Base-by-base conservation (phyloP, 2,329 filamentous ascomycete genomes). In the Trichophyton schoenleinii region DNA sequence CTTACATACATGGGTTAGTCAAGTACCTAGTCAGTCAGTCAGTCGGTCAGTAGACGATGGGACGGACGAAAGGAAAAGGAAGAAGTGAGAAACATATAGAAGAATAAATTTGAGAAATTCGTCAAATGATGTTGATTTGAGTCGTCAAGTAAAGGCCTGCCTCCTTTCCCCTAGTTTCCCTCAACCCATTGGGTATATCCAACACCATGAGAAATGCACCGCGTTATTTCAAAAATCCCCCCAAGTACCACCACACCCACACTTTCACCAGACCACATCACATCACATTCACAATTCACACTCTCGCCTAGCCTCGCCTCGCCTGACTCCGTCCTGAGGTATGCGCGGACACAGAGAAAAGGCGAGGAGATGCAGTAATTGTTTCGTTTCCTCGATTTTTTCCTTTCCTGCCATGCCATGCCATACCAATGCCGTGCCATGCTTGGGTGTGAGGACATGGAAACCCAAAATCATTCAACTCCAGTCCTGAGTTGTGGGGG, bases 171-270 rank as follows among this genome's bases (percentile, higher is more conserved):
- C 62, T 44, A 61, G 53, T 60, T 52, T 38, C 34, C 44, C 62
- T 59, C 61, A 59, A 63, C 59, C 62, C 38, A 55, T 67, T 72
- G 72, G 72, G 72, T 55, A 55, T 74, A 75, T 74, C 72, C 63
- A 74, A 74, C 72, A 75, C 72, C 72, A 70, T 70, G 68, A 71
- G 66, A 72, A 72, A 74, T 74, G 72, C 71, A 73, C 58, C 61
- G 52, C 31, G 48, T 46, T 59, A 60, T 59, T 31, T n/a, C 22
- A 55, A 55, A 55, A 36, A 36, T 36, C 28, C 52, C 31, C 52
- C 52, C 52, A 28, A 36, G 28, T 28, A 55, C 15, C 52, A 55
- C 22, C 52, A 34, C 13, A n/a, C 28, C 28, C 15, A 11, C 31
- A 57, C 36, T 38, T 13, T 38, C 34, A 38, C 34, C 34, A 38